Percentiles rank a stretch among this genome's conserved stretches.
Evolutionary conservation across 1,284 basidiomycete genomes (phyloP).

Genomic region (Rhodotorula sp.): DNA sequence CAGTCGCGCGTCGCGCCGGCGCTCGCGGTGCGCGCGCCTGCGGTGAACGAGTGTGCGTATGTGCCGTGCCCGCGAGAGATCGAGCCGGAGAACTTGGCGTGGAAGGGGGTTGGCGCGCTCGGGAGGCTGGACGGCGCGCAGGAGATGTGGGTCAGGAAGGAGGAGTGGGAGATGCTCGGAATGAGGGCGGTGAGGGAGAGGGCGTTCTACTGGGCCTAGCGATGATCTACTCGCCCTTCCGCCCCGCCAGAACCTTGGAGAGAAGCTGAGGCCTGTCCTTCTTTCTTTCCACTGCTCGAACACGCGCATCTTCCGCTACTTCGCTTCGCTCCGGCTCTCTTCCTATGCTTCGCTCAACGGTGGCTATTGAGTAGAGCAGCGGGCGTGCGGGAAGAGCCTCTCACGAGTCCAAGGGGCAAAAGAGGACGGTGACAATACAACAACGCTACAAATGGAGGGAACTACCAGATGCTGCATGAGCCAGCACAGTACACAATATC

Average conservation of each 20-base stretch:
- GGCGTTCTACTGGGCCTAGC: constrained; percentile 36
- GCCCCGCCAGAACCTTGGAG: too few species aligned
- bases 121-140: constrained; percentile 85
- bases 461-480: too few species aligned
- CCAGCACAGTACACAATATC: too few species aligned
- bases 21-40: constrained; percentile 25
- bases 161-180: constrained; percentile 74
- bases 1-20: constrained; percentile 27
- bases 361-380: too few species aligned
- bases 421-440: neutral
- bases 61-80: constrained; percentile 91
- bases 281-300: too few species aligned
- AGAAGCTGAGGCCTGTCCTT: too few species aligned
- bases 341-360: too few species aligned
- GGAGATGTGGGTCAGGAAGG: constrained; percentile 82
- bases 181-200: constrained; percentile 56
- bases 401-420: too few species aligned
- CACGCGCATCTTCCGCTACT: too few species aligned
- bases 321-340: too few species aligned
- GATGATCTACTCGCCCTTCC: too few species aligned
- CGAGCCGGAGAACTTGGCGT: constrained; percentile 82
- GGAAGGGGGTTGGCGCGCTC: constrained; percentile 95
- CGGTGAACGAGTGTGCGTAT: constrained; percentile 64
- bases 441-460: neutral
- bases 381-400: too few species aligned